Percentiles rank a stretch among this genome's conserved stretches.
These are phyloP conservation scores for Pseudozyma sp. DNA, from an alignment of 1,284 basidiomycete species.

Conservation along the genomic window DNA sequence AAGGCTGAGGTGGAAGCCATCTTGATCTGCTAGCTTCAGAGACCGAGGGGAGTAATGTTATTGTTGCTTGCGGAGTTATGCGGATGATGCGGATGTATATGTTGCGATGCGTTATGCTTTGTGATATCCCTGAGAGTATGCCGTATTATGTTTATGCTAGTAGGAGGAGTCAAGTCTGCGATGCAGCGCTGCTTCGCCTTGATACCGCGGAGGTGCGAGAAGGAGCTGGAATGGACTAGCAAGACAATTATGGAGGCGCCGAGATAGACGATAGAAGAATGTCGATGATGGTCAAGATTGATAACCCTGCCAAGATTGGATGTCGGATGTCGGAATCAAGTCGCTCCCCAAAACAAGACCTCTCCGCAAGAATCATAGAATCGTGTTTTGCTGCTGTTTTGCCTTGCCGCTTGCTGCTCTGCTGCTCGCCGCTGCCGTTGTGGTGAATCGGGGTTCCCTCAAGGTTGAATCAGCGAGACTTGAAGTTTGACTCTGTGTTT, in stretches of 20 bases:
- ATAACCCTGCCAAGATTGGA: no score
- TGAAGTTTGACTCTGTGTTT: background rate
- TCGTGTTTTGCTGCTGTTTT: background rate
- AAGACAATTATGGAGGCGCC: background rate
- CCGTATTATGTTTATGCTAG: background rate
- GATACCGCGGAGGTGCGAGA: no score
- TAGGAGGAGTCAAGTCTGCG: no score
- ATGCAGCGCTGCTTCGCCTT: no score
- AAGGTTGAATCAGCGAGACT: no score
- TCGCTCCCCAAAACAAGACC: background rate
- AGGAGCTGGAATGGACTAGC: no score
- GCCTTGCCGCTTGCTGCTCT: background rate
- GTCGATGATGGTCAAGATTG: no score
- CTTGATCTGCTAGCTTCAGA: background rate
- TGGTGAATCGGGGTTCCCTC: no score
- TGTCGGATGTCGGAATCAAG: background rate
- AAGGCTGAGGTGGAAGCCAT: conserved; percentile 47
- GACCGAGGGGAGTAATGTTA: background rate
- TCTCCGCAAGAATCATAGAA: background rate
- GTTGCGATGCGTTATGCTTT: background rate
- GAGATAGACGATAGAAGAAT: no score
- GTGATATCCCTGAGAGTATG: background rate
- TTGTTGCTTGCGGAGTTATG: background rate
- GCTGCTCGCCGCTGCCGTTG: no score
- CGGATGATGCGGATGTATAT: background rate